Conservation (phyloP, 352 stramenopile species). For the Phytophthora foliorum region DNA sequence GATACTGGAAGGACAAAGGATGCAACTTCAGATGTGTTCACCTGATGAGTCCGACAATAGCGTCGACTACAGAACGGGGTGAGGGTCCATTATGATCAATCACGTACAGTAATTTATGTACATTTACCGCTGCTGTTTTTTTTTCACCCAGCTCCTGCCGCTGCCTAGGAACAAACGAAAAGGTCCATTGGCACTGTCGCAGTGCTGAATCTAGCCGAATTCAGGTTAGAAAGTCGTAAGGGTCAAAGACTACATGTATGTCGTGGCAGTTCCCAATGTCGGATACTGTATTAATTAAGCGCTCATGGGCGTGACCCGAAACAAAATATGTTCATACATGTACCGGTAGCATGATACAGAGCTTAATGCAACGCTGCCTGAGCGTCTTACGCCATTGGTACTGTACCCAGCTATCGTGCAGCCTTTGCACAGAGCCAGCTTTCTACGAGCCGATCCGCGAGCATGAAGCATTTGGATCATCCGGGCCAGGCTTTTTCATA, state of each 20-base stretch:
- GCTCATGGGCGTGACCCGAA: too few relatives aligned
- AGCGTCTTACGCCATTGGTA: not conserved
- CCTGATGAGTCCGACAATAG: constrained; percentile 31
- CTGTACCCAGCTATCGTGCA: not conserved
- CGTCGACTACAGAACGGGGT: constrained; percentile 10
- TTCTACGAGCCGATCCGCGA: not conserved
- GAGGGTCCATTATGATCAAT: constrained; percentile 17
- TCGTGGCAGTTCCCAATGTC: too few relatives aligned
- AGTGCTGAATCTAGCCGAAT: not conserved
- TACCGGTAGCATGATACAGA: too few relatives aligned
- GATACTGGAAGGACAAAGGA: constrained; percentile 29
- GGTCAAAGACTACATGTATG: too few relatives aligned
- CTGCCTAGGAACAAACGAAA: not conserved
- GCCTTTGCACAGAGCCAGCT: not conserved
- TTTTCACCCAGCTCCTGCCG: too few relatives aligned
- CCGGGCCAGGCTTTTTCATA: too few relatives aligned
- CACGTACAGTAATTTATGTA: not conserved
- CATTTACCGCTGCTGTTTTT: too few relatives aligned
- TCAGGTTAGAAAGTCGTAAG: too few relatives aligned
- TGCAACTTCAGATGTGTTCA: constrained; percentile 33
- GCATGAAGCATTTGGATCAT: constrained; percentile 4
- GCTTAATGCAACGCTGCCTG: not conserved
- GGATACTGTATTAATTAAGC: too few relatives aligned
- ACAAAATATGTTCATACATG: too few relatives aligned
- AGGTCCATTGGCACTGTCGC: not conserved